Conservation (phyloP, 805 yeast species). For the Kuraishia borneana region DNA sequence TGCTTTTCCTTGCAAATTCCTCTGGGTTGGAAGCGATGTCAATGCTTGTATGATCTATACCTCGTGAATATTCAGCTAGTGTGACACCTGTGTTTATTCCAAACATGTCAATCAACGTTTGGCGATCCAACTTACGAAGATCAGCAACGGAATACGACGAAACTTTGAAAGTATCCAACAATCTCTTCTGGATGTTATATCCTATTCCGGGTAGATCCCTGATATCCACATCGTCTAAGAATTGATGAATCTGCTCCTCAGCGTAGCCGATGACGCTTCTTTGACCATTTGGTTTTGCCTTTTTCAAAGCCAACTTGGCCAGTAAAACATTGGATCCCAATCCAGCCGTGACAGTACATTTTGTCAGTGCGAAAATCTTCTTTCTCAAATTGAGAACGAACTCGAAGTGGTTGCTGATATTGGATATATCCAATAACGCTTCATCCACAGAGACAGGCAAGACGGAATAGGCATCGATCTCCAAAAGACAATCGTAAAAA, state of each 20-base stretch:
- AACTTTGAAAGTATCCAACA: slow-evolving; percentile 21
- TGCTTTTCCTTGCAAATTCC: slow-evolving; percentile 53
- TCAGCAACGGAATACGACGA: slow-evolving; percentile 24
- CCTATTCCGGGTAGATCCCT: slow-evolving; percentile 59
- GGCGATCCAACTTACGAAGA: slow-evolving; percentile 21
- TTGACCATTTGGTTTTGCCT: slow-evolving; percentile 75
- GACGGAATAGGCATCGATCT: slow-evolving; percentile 34
- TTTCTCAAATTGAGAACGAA: slow-evolving; percentile 24
- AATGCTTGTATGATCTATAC: slow-evolving; percentile 54
- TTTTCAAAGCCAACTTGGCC: slow-evolving; percentile 62
- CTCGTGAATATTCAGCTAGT: slow-evolving; percentile 48
- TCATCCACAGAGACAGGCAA: slow-evolving; percentile 90
- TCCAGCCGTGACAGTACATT: slow-evolving; percentile 73
- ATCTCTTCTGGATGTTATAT: slow-evolving; percentile 30
- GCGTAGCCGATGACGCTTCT: slow-evolving; percentile 20
- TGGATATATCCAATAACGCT: slow-evolving; percentile 59
- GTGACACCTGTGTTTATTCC: slow-evolving; percentile 68
- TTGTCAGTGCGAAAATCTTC: slow-evolving; percentile 30
- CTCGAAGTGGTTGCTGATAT: slow-evolving; percentile 12
- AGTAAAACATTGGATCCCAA: slow-evolving; percentile 61
- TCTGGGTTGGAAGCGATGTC: slow-evolving; percentile 37
- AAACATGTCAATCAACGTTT: slow-evolving; percentile 30
- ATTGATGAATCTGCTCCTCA: slow-evolving; percentile 14
- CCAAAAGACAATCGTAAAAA: slow-evolving; percentile 51
- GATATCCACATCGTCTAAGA: slow-evolving; percentile 25